phyloP scores from a whole-genome alignment of 768 basidiomycete species.

The Hygrocybe punicea region DNA sequence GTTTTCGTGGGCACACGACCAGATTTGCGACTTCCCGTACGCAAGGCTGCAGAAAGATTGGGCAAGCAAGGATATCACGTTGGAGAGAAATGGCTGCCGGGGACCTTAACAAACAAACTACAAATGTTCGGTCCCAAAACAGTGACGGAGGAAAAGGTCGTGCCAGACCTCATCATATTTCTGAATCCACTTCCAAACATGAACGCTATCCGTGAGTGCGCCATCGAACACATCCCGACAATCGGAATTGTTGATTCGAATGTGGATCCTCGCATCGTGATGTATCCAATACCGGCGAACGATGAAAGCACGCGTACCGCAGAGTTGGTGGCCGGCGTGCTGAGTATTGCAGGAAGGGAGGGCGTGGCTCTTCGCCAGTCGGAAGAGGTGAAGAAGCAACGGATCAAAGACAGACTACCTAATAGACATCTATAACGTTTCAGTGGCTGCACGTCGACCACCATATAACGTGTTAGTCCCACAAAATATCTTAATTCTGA shows the following conservation, averaged over 20 bases:
- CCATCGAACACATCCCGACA: constrained; percentile 85
- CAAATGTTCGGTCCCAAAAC: constrained; percentile 65
- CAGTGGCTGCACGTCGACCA: constrained; percentile 11
- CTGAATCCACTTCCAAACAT: constrained; percentile 86
- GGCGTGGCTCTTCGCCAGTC: constrained; percentile 52
- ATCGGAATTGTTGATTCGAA: constrained; percentile 94
- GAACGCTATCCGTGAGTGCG: constrained; percentile 88
- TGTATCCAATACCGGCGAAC: constrained; percentile 98
- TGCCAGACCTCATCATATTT: constrained; percentile 86
- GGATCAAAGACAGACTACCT: not conserved
- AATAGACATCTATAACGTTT: constrained; percentile 14
- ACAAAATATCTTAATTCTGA: constrained; percentile 13
- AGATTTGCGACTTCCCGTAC: constrained; percentile 69
- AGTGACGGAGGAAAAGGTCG: constrained; percentile 50
- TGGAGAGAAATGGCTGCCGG: constrained; percentile 88
- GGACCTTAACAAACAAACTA: constrained; percentile 86
- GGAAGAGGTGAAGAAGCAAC: constrained; percentile 25
- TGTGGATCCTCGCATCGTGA: constrained; percentile 91
- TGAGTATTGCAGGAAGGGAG: constrained; percentile 83
- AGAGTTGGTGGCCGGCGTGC: constrained; percentile 83
- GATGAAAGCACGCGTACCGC: constrained; percentile 90
- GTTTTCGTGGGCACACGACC: constrained; percentile 88
- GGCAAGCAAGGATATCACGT: constrained; percentile 83
- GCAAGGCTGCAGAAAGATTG: constrained; percentile 75
- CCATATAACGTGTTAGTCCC: constrained; percentile 13